Conservation (phyloP, 768 basidiomycete genomes). For the Mycena metata region DNA sequence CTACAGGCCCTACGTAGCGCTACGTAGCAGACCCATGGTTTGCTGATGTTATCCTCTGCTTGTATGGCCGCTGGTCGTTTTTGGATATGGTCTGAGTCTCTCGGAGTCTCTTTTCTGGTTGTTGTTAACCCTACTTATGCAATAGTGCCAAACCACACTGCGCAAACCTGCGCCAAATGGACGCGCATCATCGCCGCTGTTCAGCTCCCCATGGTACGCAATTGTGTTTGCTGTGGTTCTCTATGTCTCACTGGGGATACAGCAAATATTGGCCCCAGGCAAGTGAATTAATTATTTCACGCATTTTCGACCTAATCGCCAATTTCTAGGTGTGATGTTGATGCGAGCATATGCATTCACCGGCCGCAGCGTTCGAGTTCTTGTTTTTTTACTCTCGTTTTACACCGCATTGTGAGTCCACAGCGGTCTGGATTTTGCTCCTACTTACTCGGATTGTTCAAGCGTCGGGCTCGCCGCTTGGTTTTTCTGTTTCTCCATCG, state of each 20-base stretch:
- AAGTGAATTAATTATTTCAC: neutral
- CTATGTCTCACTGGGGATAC: neutral
- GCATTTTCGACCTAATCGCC: neutral
- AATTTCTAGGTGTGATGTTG: slow-evolving; percentile 54
- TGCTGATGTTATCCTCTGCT: slow-evolving; percentile 55
- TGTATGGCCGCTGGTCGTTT: slow-evolving; percentile 54
- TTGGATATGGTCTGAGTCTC: slow-evolving; percentile 45
- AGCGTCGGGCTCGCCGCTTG: slow-evolving; percentile 49
- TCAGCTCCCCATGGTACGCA: slow-evolving; percentile 50
- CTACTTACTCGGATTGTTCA: too few species aligned
- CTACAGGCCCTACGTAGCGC: too few species aligned
- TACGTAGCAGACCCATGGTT: too few species aligned
- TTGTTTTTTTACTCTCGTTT: slow-evolving; percentile 46
- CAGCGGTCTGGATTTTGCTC: too few species aligned
- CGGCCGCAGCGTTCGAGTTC: slow-evolving; percentile 49
- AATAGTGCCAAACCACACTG: slow-evolving; percentile 47
- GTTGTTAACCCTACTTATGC: too few species aligned
- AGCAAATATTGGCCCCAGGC: slow-evolving; percentile 62
- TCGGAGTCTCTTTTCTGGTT: neutral
- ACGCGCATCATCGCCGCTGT: slow-evolving; percentile 49
- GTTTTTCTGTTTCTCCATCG: slow-evolving; percentile 51
- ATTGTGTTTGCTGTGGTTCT: slow-evolving; percentile 20
- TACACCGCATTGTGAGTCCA: slow-evolving; percentile 44
- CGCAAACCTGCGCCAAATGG: slow-evolving; percentile 47
- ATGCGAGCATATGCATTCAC: slow-evolving; percentile 61